Percentiles rank a stretch among this genome's conserved stretches.
phyloP scores from a whole-genome alignment of 2,329 filamentous ascomycete genomes.

The Phyllachora maydis region DNA sequence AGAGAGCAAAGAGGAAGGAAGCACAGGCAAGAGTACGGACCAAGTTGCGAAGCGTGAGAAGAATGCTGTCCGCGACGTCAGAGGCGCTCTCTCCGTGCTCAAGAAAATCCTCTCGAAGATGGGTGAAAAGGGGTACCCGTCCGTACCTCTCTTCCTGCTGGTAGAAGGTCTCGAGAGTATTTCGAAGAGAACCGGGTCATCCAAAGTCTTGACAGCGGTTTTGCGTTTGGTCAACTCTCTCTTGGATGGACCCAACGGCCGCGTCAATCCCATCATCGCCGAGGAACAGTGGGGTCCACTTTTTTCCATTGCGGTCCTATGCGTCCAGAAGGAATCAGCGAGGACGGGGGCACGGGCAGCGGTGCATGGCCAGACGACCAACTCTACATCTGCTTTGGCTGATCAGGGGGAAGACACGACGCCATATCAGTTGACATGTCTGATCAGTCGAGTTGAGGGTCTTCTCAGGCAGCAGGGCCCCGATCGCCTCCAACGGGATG shows the following conservation, averaged over 20 bases:
- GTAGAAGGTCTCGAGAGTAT: slow-evolving; percentile 34
- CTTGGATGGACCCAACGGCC: slow-evolving; percentile 28
- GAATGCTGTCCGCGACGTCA: slow-evolving; percentile 31
- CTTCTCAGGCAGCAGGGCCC: slow-evolving; percentile 21
- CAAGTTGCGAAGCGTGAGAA: too few relatives aligned
- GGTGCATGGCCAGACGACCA: too few relatives aligned
- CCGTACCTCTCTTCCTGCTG: slow-evolving; percentile 35
- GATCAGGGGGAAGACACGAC: slow-evolving; percentile 18
- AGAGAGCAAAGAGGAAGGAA: too few relatives aligned
- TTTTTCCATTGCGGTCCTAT: slow-evolving; percentile 36
- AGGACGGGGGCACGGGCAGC: too few relatives aligned
- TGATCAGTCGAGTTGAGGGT: slow-evolving; percentile 27
- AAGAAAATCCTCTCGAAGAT: slow-evolving; percentile 40
- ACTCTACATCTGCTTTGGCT: too few relatives aligned
- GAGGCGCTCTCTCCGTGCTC: slow-evolving; percentile 41
- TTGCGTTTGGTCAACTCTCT: slow-evolving; percentile 32
- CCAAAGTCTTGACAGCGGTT: slow-evolving; percentile 23
- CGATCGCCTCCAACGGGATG: slow-evolving; percentile 42
- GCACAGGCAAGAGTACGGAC: too few relatives aligned
- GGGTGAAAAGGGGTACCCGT: slow-evolving; percentile 35
- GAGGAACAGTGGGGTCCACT: slow-evolving; percentile 47
- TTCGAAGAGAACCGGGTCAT: slow-evolving; percentile 18
- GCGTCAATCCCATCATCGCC: slow-evolving; percentile 31
- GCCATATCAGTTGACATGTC: slow-evolving; percentile 18
- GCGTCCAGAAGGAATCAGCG: too few relatives aligned